phyloP scores from a whole-genome alignment of 352 stramenopile species.

The Globisporangium spinosum region DNA sequence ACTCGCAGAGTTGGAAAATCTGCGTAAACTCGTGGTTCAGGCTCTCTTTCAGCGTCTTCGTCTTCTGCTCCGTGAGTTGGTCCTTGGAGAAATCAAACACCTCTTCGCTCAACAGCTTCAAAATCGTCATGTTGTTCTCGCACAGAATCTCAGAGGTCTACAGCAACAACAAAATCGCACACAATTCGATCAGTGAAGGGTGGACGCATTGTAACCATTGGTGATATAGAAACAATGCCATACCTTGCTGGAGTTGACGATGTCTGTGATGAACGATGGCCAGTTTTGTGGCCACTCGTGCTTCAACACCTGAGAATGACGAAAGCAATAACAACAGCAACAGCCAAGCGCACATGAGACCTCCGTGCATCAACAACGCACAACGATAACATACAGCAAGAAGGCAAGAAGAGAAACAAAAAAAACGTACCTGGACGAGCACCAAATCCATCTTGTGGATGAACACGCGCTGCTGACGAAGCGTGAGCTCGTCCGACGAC shows the following conservation, averaged over 20 bases:
- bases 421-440: conserved; percentile 65
- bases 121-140: conserved; percentile 99
- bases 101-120: conserved; percentile 99
- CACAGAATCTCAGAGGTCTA: conserved; percentile 96
- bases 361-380: neutral
- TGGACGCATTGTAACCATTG: neutral
- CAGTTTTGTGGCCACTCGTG: conserved; percentile 99
- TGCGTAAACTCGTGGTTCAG: conserved; percentile 98
- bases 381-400: neutral
- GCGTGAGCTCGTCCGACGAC: conserved; percentile 87
- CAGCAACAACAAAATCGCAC: conserved; percentile 12
- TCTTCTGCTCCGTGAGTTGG: conserved; percentile 97
- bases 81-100: conserved; percentile 99
- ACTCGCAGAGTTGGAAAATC: conserved; percentile 98
- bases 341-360: neutral
- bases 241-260: conserved; percentile 91
- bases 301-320: conserved; percentile 91
- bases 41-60: conserved; percentile 97
- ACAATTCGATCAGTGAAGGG: neutral
- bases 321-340: neutral
- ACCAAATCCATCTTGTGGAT: conserved; percentile 96
- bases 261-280: conserved; percentile 97
- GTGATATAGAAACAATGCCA: neutral
- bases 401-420: too few species aligned
- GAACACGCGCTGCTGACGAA: conserved; percentile 91